A percentile compares a stretch with the other conserved stretches of the same genome.
Conservation (phyloP, 108 stramenopile genomes). For the Fragilariopsis cylindrus region DNA sequence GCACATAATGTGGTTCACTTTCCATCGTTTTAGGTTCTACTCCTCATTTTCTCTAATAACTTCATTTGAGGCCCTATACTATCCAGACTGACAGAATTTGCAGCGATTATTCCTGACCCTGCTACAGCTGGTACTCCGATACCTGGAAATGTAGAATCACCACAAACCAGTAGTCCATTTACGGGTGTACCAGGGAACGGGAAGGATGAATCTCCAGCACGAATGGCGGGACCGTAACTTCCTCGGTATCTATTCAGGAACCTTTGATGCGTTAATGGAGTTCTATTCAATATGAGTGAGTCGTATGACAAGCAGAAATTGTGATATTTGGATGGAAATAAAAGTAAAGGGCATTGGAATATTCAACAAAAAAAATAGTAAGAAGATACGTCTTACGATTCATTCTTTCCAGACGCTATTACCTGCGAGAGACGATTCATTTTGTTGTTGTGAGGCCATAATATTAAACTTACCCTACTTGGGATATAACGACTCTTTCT, state of each 20-base stretch:
- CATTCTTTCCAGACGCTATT: no score
- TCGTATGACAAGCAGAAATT: neutral
- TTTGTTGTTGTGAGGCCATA: no score
- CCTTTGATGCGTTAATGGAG: slow-evolving; percentile 81
- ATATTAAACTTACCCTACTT: slow-evolving; percentile 51
- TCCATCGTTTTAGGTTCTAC: neutral
- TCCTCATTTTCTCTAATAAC: slow-evolving; percentile 41
- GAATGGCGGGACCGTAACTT: slow-evolving; percentile 85
- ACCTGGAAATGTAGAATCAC: slow-evolving; percentile 86
- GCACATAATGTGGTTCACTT: neutral
- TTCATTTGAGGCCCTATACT: slow-evolving; percentile 54
- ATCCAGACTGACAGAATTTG: slow-evolving; percentile 67
- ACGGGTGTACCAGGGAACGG: slow-evolving; percentile 73
- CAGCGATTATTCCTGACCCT: slow-evolving; percentile 85
- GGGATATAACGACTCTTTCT: slow-evolving; percentile 38
- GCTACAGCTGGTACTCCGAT: slow-evolving; percentile 93
- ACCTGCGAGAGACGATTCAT: no score
- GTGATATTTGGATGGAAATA: neutral
- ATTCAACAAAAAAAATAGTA: neutral
- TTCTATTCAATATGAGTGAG: slow-evolving; percentile 15
- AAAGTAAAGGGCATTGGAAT: neutral
- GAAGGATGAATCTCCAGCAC: slow-evolving; percentile 77
- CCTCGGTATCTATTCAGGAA: slow-evolving; percentile 82
- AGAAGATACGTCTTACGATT: no score
- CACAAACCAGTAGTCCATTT: slow-evolving; percentile 57